A percentile compares a stretch with the other conserved stretches of the same genome.
Conservation (phyloP, 441 rosid species). For the Geranium incanum region DNA sequence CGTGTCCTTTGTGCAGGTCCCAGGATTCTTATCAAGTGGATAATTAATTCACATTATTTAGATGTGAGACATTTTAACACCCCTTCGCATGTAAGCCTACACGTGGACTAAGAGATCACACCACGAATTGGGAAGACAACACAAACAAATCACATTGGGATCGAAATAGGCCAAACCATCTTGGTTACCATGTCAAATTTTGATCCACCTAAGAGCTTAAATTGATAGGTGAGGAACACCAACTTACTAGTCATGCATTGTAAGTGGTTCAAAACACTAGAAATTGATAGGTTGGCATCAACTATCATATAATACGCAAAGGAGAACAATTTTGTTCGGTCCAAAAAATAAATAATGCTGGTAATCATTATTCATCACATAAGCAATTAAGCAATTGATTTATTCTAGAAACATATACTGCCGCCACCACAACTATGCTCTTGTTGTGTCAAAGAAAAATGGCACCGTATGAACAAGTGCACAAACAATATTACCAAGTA, state of each 20-base stretch:
- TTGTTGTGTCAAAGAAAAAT: slow-evolving; percentile 2
- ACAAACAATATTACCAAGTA: not conserved
- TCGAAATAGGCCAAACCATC: too few relatives aligned
- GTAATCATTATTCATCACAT: not conserved
- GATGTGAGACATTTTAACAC: too few relatives aligned
- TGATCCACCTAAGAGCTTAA: too few relatives aligned
- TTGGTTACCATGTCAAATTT: too few relatives aligned
- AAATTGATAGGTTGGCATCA: not conserved
- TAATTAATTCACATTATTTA: too few relatives aligned
- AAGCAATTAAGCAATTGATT: not conserved
- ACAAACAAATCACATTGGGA: too few relatives aligned
- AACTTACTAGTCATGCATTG: not conserved
- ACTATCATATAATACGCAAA: not conserved
- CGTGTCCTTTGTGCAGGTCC: too few relatives aligned
- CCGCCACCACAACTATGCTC: not conserved
- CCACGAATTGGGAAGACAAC: too few relatives aligned
- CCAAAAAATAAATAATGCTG: not conserved
- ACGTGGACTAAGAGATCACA: too few relatives aligned
- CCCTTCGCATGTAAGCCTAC: too few relatives aligned
- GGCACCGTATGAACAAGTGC: not conserved
- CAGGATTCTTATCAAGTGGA: too few relatives aligned
- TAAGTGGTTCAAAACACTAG: not conserved
- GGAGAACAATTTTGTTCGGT: not conserved
- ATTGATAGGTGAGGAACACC: too few relatives aligned
- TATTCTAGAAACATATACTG: not conserved